Evolutionary conservation across 2,329 filamentous ascomycete species (phyloP).

Genomic region (Trichoderma sp.): DNA sequence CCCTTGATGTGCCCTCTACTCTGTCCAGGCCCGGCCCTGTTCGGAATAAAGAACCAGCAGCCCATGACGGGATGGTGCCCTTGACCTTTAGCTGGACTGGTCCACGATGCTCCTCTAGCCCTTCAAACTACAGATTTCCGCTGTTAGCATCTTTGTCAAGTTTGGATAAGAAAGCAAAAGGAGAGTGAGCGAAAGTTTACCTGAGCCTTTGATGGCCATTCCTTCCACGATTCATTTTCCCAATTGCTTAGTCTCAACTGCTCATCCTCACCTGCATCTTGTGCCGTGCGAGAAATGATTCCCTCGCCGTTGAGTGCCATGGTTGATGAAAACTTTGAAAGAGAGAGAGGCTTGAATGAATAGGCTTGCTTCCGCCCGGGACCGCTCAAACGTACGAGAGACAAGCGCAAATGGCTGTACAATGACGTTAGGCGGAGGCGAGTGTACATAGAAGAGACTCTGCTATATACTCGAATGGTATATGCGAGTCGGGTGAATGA

Average conservation of each 20-base stretch:
- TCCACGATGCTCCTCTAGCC: constrained; percentile 61
- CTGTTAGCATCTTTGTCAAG: background rate
- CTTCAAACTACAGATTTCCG: constrained; percentile 56
- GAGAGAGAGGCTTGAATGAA: background rate
- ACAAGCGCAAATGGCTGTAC: background rate
- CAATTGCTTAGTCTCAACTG: constrained; percentile 29
- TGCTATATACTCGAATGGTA: background rate
- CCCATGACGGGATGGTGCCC: constrained; percentile 68
- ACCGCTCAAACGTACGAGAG: background rate
- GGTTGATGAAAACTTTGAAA: background rate
- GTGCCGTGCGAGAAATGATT: constrained; percentile 29
- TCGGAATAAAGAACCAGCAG: constrained; percentile 69
- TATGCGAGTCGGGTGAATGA: background rate
- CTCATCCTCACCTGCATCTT: constrained; percentile 30
- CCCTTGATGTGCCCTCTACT: constrained; percentile 56
- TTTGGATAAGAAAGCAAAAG: background rate
- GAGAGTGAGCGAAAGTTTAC: constrained; percentile 30
- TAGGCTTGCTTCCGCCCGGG: background rate
- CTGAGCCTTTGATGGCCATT: constrained; percentile 50
- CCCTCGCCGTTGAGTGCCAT: constrained; percentile 32
- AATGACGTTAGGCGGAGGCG: background rate
- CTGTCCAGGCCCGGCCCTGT: constrained; percentile 69
- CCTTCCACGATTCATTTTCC: constrained; percentile 35
- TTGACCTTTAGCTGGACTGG: constrained; percentile 62
- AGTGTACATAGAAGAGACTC: background rate